Conservation (phyloP, 1,284 basidiomycete species). For the Rhizoctonia solani region DNA sequence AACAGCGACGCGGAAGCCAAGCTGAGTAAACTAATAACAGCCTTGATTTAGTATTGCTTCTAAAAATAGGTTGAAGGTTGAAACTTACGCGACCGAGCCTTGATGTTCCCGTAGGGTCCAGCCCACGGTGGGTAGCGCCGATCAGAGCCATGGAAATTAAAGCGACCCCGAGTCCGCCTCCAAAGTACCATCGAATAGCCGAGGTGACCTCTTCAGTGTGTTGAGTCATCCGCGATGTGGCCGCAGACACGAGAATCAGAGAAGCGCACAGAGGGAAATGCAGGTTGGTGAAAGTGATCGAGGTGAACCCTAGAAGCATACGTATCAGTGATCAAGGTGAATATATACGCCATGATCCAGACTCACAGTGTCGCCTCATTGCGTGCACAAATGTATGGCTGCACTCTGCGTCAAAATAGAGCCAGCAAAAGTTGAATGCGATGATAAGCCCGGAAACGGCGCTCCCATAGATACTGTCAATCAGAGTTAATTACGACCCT, state of each 20-base stretch:
- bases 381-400: conserved; percentile 47
- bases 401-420: conserved; percentile 45
- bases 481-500: too few species aligned
- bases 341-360: background rate
- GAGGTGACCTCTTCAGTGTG: conserved; percentile 39
- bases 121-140: conserved; percentile 45
- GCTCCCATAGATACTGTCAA: conserved; percentile 46
- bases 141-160: conserved; percentile 46
- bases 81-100: conserved; percentile 31
- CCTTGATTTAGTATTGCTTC: background rate
- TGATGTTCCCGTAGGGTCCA: conserved; percentile 37
- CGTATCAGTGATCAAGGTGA: background rate
- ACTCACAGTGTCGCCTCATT: conserved; percentile 45
- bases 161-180: conserved; percentile 46
- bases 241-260: conserved; percentile 47
- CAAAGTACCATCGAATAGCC: conserved; percentile 47
- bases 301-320: conserved; percentile 42
- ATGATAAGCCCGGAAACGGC: conserved; percentile 48
- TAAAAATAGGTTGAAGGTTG: too few species aligned
- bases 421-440: conserved; percentile 50
- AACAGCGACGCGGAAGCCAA: conserved; percentile 36
- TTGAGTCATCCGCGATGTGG: conserved; percentile 44
- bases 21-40: conserved; percentile 29
- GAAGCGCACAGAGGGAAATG: conserved; percentile 48
- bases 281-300: conserved; percentile 46